A percentile compares a stretch with the other conserved stretches of the same genome.
These are phyloP conservation scores for Cardamine chenopodiifolia DNA, from an alignment of 345 rosid species.

Conservation along the genomic window DNA sequence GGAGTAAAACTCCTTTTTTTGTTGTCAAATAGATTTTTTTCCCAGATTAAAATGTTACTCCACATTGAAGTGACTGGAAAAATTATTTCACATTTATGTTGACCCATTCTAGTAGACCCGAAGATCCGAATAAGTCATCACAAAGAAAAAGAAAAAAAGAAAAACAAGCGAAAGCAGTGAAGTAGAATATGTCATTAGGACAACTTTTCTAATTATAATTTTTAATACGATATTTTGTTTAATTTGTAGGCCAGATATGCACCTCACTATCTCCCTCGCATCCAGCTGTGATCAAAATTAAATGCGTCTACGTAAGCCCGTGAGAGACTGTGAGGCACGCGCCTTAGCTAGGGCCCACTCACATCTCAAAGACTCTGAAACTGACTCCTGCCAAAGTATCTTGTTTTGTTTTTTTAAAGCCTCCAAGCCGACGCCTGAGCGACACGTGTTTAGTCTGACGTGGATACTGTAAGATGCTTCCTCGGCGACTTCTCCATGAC, in stretches of 20 bases:
- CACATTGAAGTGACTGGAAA: no score
- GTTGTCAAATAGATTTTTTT: no score
- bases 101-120: no score
- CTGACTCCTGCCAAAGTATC: conserved; percentile 35
- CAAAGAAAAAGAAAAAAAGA: neutral
- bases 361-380: conserved; percentile 9
- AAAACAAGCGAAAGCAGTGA: neutral
- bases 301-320: conserved; percentile 41
- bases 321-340: conserved; percentile 30
- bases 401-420: neutral
- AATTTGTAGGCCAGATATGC: conserved; percentile 14
- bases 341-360: conserved; percentile 18
- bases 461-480: conserved; percentile 33
- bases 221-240: neutral
- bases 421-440: conserved; percentile 10
- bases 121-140: neutral
- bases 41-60: no score
- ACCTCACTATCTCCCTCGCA: conserved; percentile 25
- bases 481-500: conserved; percentile 43
- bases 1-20: no score
- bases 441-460: conserved; percentile 42
- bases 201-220: neutral
- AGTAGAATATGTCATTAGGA: neutral
- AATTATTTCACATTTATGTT: no score
- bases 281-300: conserved; percentile 37